Conservation (phyloP, 148 eudicot genomes). For the Nyssa sinensis region DNA sequence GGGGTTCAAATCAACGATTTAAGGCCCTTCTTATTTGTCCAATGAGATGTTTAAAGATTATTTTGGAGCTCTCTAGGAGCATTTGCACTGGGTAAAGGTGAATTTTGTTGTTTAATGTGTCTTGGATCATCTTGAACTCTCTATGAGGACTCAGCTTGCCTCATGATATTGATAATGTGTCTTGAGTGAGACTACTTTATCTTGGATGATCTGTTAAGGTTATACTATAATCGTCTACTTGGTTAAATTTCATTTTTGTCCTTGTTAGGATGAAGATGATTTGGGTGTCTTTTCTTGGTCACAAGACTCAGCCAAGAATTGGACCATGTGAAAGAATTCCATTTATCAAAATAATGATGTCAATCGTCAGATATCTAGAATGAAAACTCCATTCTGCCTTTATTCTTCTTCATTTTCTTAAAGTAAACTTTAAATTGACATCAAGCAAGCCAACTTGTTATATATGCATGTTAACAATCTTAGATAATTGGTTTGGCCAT, state of each 20-base stretch:
- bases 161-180: background rate
- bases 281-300: background rate
- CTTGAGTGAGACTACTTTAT: background rate
- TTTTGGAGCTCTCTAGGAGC: background rate
- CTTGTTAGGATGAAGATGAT: background rate
- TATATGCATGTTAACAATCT: too few relatives aligned
- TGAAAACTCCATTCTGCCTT: background rate
- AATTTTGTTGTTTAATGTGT: background rate
- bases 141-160: background rate
- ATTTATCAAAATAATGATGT: too few relatives aligned
- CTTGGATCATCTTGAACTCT: too few relatives aligned
- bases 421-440: too few relatives aligned
- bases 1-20: background rate
- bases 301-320: background rate
- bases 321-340: background rate
- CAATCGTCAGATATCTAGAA: background rate
- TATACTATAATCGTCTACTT: too few relatives aligned
- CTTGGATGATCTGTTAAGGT: background rate
- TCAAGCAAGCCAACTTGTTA: too few relatives aligned
- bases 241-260: background rate
- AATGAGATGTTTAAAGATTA: background rate
- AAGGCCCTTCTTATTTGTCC: too few relatives aligned
- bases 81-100: background rate
- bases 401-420: too few relatives aligned
- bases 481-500: too few relatives aligned